Base-by-base conservation (phyloP, 2,329 filamentous ascomycete genomes). In the Colletotrichum chrysophilum region DNA sequence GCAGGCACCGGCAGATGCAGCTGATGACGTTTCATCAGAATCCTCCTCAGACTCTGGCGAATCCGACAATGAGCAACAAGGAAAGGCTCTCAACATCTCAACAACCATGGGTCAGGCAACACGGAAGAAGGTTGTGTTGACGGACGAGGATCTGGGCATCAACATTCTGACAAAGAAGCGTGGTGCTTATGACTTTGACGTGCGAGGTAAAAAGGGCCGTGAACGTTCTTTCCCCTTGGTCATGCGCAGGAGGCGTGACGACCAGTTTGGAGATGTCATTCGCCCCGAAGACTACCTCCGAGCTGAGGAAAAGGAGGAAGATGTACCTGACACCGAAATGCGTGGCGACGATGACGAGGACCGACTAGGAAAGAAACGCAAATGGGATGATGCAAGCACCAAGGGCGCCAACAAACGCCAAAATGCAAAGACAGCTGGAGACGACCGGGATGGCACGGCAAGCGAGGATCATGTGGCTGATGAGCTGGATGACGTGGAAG, bases 211-310 rank as follows among this genome's bases (percentile, higher is more conserved):
- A 84, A 97, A 95, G 82, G 97, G 97, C 4, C 91, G 96, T 70
- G 97, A 99, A 82, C 93, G 96, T 77, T 94, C 98, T 86, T 98
- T 98, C 82, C 97, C 97, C 0, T 93, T 97, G 69, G 91, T 96
- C 1, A 91, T 96, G 28, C 93, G 95, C 67, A 90, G 95, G 80
- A 94, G 93, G 82, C 93, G 95, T 66, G 92, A 90, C 34, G 97
- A 98, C 81, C 96, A 98, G 78, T 99, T 97, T 84, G 97, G 97
- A 74, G 97, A 99, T 78, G 87, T 97, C 18, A 98, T 99, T 79
- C 92, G 96, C 70, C 95, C 96, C 0, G 97, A 98, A 83, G 97
- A 99, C 78, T 99, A 96, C 82, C 89, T 98, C 2, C 92, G 96
- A 74, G 96, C 96, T 0, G 97, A 99, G 82, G 97, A 98, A 84